Percentiles rank a stretch among this genome's conserved stretches.
These are phyloP conservation scores for Guyanaporus albipodus DNA, from an alignment of 768 basidiomycete genomes.

Conservation along the genomic window DNA sequence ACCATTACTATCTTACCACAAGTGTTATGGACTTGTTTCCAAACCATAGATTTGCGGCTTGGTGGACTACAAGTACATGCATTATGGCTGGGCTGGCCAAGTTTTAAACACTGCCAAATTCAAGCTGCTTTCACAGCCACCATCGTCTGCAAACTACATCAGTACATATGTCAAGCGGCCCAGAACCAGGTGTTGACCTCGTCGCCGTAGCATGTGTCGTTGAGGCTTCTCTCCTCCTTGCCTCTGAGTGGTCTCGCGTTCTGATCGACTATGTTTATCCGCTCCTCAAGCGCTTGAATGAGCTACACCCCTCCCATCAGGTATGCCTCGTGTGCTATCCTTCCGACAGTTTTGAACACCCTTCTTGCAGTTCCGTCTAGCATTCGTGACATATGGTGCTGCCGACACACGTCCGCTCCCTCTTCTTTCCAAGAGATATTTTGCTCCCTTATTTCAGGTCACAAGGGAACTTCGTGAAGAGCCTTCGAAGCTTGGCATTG, in stretches of 20 bases:
- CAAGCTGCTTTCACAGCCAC: neutral
- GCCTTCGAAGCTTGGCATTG: constrained; percentile 51
- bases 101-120: neutral
- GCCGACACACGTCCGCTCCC: constrained; percentile 54
- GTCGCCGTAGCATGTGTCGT: constrained; percentile 55
- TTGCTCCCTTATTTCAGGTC: constrained; percentile 40
- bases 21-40: constrained; percentile 6
- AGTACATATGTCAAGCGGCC: constrained; percentile 20
- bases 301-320: constrained; percentile 37
- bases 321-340: constrained; percentile 24
- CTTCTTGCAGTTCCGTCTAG: constrained; percentile 39
- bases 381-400: constrained; percentile 59
- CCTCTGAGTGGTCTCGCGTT: constrained; percentile 48
- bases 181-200: constrained; percentile 26
- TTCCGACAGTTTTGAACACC: neutral
- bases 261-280: constrained; percentile 46
- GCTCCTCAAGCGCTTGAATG: constrained; percentile 49
- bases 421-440: constrained; percentile 55
- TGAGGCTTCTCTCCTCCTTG: constrained; percentile 56
- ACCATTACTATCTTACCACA: constrained; percentile 12
- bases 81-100: no score
- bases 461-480: constrained; percentile 45
- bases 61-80: no score
- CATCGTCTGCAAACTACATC: neutral
- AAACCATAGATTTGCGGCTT: constrained; percentile 6